Percentiles rank a stretch among this genome's conserved stretches.
Evolutionary conservation across 192 early-diverging fungal genomes (phyloP).

Genomic region (Umbelopsis sp.): DNA sequence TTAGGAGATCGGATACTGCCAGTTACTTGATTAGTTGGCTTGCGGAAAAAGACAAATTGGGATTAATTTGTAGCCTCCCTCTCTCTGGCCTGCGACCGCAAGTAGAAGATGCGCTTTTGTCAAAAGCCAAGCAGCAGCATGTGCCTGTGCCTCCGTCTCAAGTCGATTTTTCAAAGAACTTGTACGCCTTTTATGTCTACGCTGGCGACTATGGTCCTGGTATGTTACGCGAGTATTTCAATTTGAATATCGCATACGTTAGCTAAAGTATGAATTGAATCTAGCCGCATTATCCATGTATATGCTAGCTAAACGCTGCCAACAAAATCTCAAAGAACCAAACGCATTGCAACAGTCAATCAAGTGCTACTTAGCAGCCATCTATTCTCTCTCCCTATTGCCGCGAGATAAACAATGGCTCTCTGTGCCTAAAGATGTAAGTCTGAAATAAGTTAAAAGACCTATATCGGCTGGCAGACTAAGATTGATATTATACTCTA

Average conservation of each 20-base stretch:
- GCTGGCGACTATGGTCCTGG: not conserved
- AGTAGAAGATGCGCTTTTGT: not conserved
- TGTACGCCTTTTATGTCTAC: constrained; percentile 6
- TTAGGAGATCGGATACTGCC: not conserved
- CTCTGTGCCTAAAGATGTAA: not conserved
- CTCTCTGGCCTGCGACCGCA: not conserved
- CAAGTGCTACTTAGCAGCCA: not conserved
- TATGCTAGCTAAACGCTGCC: not conserved
- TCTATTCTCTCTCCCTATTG: not conserved
- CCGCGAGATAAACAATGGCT: not conserved
- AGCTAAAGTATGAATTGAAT: not conserved
- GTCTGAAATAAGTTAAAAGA: not conserved
- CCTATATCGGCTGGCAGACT: too few relatives aligned
- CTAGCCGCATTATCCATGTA: not conserved
- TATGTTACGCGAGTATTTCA: not conserved
- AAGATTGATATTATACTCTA: not conserved
- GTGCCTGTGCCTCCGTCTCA: not conserved
- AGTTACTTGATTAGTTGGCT: not conserved
- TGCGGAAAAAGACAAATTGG: not conserved
- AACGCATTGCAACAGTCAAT: not conserved
- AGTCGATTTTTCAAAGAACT: not conserved
- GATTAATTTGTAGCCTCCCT: not conserved
- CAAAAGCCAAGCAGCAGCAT: not conserved
- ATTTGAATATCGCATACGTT: not conserved
- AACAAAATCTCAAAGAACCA: not conserved